A percentile compares a stretch with the other conserved stretches of the same genome.
phyloP scores from a whole-genome alignment of 192 early-diverging fungal species.

The Entomortierella parvispora region DNA sequence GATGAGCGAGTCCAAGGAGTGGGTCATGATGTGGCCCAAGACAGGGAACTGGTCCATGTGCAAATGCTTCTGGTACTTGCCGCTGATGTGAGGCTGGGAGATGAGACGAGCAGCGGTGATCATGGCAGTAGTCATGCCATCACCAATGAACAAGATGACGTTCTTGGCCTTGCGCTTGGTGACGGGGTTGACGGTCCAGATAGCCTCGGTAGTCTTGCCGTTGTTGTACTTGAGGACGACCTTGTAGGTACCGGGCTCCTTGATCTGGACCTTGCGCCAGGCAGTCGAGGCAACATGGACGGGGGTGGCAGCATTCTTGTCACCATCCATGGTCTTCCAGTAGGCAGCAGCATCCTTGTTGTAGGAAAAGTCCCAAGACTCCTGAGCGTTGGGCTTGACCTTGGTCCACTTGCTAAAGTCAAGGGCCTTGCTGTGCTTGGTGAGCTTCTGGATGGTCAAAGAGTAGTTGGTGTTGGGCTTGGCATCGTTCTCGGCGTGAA shows the following conservation, averaged over 20 bases:
- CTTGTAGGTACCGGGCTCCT: slow-evolving; percentile 60
- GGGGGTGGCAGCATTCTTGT: slow-evolving; percentile 38
- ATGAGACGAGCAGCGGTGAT: slow-evolving; percentile 71
- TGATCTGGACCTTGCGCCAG: slow-evolving; percentile 57
- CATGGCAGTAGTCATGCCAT: slow-evolving; percentile 70
- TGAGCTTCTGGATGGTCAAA: slow-evolving; percentile 61
- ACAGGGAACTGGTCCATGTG: slow-evolving; percentile 61
- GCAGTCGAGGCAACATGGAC: slow-evolving; percentile 60
- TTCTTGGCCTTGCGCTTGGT: slow-evolving; percentile 69
- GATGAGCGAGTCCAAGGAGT: slow-evolving; percentile 69
- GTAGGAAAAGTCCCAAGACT: slow-evolving; percentile 65
- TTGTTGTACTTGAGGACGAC: slow-evolving; percentile 58
- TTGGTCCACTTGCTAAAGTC: slow-evolving; percentile 58
- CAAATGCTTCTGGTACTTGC: slow-evolving; percentile 61
- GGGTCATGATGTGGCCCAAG: slow-evolving; percentile 65
- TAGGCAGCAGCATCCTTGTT: slow-evolving; percentile 53
- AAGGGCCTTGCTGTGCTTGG: slow-evolving; percentile 33
- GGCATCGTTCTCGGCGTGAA: slow-evolving; percentile 61
- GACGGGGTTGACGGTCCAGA: slow-evolving; percentile 57
- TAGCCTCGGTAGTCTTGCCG: slow-evolving; percentile 57
- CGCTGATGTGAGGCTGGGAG: slow-evolving; percentile 63
- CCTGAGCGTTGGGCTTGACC: slow-evolving; percentile 29
- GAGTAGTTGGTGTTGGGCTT: slow-evolving; percentile 53
- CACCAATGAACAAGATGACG: slow-evolving; percentile 71
- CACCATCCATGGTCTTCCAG: slow-evolving; percentile 45